Evolutionary conservation across 2,329 filamentous ascomycete genomes (phyloP).

Genomic region (Fusarium phyllophilum): DNA sequence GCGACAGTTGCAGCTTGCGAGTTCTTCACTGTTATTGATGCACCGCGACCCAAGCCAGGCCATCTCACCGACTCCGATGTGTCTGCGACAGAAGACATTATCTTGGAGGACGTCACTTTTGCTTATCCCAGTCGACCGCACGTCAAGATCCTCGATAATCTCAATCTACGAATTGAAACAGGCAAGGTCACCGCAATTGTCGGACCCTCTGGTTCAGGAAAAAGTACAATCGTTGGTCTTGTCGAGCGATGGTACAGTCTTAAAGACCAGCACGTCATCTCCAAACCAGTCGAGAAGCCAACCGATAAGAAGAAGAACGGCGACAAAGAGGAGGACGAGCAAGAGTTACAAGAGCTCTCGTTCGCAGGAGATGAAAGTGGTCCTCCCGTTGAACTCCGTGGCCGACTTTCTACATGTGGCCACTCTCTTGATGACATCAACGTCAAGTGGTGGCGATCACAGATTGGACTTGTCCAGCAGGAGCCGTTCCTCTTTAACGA

Average conservation of each 20-base stretch:
- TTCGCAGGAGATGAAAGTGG: constrained; percentile 49
- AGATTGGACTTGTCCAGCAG: constrained; percentile 74
- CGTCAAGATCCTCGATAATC: constrained; percentile 68
- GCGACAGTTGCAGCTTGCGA: background rate
- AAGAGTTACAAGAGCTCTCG: background rate
- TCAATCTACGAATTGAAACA: constrained; percentile 67
- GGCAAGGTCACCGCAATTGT: constrained; percentile 80
- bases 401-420: constrained; percentile 61
- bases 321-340: background rate
- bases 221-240: constrained; percentile 77
- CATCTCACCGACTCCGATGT: background rate
- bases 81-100: constrained; percentile 45
- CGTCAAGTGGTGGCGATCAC: constrained; percentile 69
- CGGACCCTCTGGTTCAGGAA: constrained; percentile 76
- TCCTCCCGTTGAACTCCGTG: constrained; percentile 57
- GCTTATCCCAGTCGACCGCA: constrained; percentile 75
- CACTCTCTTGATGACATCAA: constrained; percentile 67
- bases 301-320: constrained; percentile 38
- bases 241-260: constrained; percentile 78
- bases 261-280: constrained; percentile 60
- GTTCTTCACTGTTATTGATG: constrained; percentile 11
- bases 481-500: constrained; percentile 75
- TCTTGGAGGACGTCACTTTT: constrained; percentile 72
- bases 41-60: background rate
- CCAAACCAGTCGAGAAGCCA: constrained; percentile 59